phyloP scores from a whole-genome alignment of 352 stramenopile species.

The Globisporangium paroecandrum region DNA sequence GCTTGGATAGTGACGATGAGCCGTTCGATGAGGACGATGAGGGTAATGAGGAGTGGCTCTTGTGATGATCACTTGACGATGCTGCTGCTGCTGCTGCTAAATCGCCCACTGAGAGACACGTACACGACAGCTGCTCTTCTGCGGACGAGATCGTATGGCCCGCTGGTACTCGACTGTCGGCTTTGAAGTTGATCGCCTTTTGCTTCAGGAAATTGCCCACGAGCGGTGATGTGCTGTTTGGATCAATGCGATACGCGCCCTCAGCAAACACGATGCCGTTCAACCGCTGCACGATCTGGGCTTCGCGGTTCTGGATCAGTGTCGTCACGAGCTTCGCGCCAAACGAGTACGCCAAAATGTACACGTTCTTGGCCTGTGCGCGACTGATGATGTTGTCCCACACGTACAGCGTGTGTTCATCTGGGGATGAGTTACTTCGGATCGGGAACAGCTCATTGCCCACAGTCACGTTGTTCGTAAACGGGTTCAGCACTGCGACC shows the following conservation, averaged over 20 bases:
- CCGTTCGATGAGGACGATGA: slow-evolving; percentile 6
- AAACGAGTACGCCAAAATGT: slow-evolving; percentile 68
- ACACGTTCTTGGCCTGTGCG: slow-evolving; percentile 53
- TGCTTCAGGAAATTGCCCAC: slow-evolving; percentile 61
- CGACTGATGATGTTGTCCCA: slow-evolving; percentile 75
- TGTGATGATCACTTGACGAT: slow-evolving; percentile 1
- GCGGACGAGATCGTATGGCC: slow-evolving; percentile 45
- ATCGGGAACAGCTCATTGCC: slow-evolving; percentile 53
- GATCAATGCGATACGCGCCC: slow-evolving; percentile 56
- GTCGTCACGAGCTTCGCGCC: slow-evolving; percentile 66
- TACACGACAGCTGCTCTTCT: slow-evolving; percentile 62
- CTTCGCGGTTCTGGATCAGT: slow-evolving; percentile 60
- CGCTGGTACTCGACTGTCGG: slow-evolving; percentile 37
- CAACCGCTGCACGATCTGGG: slow-evolving; percentile 48
- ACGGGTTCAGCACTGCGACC: slow-evolving; percentile 67
- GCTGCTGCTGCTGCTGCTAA: slow-evolving; percentile 25
- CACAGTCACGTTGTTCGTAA: slow-evolving; percentile 70
- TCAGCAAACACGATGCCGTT: slow-evolving; percentile 70
- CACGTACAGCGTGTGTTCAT: slow-evolving; percentile 72
- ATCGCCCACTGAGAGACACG: slow-evolving; percentile 60
- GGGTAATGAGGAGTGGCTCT: slow-evolving; percentile 5
- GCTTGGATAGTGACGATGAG: slow-evolving; percentile 30
- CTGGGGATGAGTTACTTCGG: slow-evolving; percentile 48
- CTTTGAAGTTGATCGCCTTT: slow-evolving; percentile 76
- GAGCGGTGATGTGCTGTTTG: slow-evolving; percentile 39